Percentiles rank a stretch among this genome's conserved stretches.
phyloP scores from a whole-genome alignment of 371 early-diverging fungal species.

The Globomyces sp. region DNA sequence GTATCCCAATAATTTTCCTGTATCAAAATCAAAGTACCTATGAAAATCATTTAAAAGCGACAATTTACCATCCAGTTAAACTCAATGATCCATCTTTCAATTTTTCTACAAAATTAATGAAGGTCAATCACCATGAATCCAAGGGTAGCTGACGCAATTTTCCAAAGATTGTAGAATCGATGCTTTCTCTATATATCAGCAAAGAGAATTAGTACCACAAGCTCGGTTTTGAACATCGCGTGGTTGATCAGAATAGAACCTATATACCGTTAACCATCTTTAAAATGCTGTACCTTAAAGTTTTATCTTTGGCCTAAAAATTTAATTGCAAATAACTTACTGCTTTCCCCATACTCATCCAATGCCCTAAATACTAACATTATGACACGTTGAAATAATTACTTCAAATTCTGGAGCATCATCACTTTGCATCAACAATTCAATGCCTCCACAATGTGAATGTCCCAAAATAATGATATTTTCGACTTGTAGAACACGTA shows the following conservation, averaged over 20 bases:
- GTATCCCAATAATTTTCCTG: conserved; percentile 35
- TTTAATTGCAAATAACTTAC: conserved; percentile 13
- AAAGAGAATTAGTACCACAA: conserved; percentile 15
- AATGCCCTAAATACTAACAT: conserved; percentile 36
- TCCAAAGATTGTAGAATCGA: conserved; percentile 36
- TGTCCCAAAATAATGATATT: conserved; percentile 44
- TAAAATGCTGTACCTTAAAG: conserved; percentile 24
- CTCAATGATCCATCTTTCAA: conserved; percentile 27
- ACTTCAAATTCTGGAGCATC: conserved; percentile 24
- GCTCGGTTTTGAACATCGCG: conserved; percentile 26
- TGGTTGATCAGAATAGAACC: conserved; percentile 14
- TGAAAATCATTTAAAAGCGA: too few relatives aligned
- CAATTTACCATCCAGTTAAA: conserved; percentile 33
- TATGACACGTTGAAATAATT: conserved; percentile 9
- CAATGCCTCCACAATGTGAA: conserved; percentile 41
- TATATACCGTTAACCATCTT: too few relatives aligned
- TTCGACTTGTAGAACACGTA: conserved; percentile 34
- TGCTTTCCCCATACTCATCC: conserved; percentile 38
- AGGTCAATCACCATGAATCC: conserved; percentile 15
- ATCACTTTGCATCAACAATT: conserved; percentile 30
- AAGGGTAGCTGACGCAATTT: conserved; percentile 39
- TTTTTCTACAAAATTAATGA: conserved; percentile 15
- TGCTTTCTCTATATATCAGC: conserved; percentile 29
- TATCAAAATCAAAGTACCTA: conserved; percentile 39
- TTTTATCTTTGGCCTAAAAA: conserved; percentile 28